Base-by-base conservation (phyloP, 2,329 filamentous ascomycete species). In the Lasiodiplodia gonubiensis region DNA sequence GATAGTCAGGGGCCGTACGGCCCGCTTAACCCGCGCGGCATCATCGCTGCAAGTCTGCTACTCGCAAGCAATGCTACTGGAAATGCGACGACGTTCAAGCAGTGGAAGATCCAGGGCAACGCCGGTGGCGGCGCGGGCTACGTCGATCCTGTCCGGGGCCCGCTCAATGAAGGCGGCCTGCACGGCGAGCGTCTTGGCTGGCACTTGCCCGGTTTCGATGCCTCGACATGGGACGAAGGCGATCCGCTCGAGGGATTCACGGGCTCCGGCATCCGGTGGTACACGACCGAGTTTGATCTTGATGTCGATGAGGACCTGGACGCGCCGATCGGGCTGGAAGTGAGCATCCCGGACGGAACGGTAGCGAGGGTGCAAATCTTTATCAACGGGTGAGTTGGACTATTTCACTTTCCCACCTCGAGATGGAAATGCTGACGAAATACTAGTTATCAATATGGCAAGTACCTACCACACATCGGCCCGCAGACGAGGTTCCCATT, bases 401-500 rank as follows among this genome's bases (percentile, higher is more conserved):
- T 42, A 2, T n/a, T 21, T 18, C 33, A 3, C 1, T 48, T 16
- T n/a, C 2, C 18, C 18, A 10, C 2, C n/a, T n/a, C n/a, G n/a
- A n/a, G n/a, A n/a, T n/a, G 23, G 2, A 23, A 33, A 18, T 14
- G 21, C 60, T 61, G 57, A 61, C 42, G 16, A 10, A 11, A 18
- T 18, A n/a, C 8, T 18, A 61, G 57, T 6, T 67, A 67, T 23
- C 87, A 89, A 72, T 89, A 88, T 70, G 87, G 85, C 2, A 82
- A 86, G 8, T 89, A 84, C 71, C 84, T 86, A 68, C 86, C 87
- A 0, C 82, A 85, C 60, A 86, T 90, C 48, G 88, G 88, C 0
- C 85, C 88, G 55, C 87, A 90, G 77, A 80, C 85, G 18, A 79
- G 82, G 18, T 90, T 87, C 71, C 87, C 88, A 0, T 85, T 90